Base-by-base conservation (phyloP, 352 stramenopile species). In the Pythium insidiosum region DNA sequence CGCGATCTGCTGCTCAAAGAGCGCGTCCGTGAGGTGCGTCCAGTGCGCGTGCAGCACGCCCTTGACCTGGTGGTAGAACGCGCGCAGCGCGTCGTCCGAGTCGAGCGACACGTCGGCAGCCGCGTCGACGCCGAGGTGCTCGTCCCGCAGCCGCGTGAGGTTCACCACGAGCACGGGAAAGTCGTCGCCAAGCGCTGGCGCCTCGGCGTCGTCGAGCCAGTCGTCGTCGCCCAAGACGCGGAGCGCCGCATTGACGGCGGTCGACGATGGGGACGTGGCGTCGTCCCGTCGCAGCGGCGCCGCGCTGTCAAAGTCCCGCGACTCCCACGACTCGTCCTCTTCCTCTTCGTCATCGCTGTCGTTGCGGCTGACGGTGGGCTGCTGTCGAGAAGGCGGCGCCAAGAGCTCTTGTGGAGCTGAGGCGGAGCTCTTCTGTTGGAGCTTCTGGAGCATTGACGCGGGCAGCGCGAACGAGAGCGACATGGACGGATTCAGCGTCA, bases 101-200 rank as follows among this genome's bases (percentile, higher is more conserved):
- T 56, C 50, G 24, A 64, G 46, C 10, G 53, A 18, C 12, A 56
- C 40, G 18, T 28, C 23, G 20, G n/a, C 22, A 7, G 38, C 40
- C 0, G 12, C 39, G 9, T 53, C 47, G 37, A 30, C 49, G 29
- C 47, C 47, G 47, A 69, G 67, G 43, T 73, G 59, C 21, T 57
- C 43, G 23, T 62, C 48, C 18, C 59, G 60, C 16, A 68, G 40
- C 16, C 53, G 47, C 37, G 63, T 58, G 15, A 68, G 30, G 28
- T 73, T 66, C 20, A 73, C 50, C 13, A 73, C 47, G 15, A 73
- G 51, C 38, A 73, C 35, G 15, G 63, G 63, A 30, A 73, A 73
- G 23, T 68, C 59, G 44, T 73, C 63, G 12, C 58, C 46, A 26
- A 73, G 58, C 10, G 48, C 47, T 15, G 47, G 38, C 16, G 38